A percentile compares a stretch with the other conserved stretches of the same genome.
These are phyloP conservation scores for Blastocladiella britannica DNA, from an alignment of 192 early-diverging fungal genomes.

Conservation along the genomic window DNA sequence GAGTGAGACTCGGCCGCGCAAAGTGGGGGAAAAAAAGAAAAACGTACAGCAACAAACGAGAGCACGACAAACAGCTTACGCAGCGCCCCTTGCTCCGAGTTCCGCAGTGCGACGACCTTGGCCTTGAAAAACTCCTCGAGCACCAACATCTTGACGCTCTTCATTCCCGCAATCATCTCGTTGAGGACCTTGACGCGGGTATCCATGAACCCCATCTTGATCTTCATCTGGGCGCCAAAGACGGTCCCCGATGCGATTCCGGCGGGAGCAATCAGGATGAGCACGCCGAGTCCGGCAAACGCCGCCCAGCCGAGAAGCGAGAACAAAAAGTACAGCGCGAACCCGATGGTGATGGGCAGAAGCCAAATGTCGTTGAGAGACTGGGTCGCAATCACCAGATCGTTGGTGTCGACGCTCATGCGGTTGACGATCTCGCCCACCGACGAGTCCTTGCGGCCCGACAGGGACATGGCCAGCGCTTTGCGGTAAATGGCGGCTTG, in stretches of 20 bases:
- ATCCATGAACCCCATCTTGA: background rate
- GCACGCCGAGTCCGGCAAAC: background rate
- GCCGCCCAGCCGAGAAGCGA: background rate
- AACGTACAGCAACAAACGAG: too few species aligned
- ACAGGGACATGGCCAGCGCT: too few species aligned
- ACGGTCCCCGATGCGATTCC: background rate
- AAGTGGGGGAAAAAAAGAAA: background rate
- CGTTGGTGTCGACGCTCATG: background rate
- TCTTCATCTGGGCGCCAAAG: background rate
- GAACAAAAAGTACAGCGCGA: background rate
- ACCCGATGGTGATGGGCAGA: background rate
- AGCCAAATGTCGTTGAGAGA: background rate
- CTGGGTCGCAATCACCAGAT: background rate
- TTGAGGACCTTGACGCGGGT: background rate
- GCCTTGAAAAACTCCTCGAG: background rate
- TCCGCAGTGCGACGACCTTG: background rate
- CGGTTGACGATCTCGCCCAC: background rate
- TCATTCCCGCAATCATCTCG: background rate
- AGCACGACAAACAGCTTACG: too few species aligned
- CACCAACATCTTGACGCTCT: background rate
- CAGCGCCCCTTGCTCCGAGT: background rate
- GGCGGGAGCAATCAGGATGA: background rate
- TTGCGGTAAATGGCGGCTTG: too few species aligned
- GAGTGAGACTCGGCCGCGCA: too few species aligned
- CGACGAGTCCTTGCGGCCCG: too few species aligned